Evolutionary conservation across 73 alveolate species (phyloP).

Genomic region (Blepharisma japonicum): DNA sequence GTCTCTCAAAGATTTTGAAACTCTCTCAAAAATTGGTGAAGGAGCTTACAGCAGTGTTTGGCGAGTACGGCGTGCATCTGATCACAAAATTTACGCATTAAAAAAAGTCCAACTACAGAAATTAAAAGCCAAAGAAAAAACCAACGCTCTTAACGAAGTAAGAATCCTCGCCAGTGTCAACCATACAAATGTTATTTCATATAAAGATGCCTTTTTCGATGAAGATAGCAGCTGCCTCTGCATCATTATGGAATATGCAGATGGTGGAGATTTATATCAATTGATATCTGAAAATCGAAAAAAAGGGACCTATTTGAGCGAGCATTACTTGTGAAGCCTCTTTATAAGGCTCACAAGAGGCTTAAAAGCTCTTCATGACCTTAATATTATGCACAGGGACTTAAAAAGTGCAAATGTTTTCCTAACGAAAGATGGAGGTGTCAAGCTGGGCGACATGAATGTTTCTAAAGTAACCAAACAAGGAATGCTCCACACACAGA

Average conservation of each 20-base stretch:
- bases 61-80: conserved; percentile 67
- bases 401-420: conserved; percentile 76
- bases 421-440: conserved; percentile 65
- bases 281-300: conserved; percentile 47
- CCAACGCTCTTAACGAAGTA: conserved; percentile 79
- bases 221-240: conserved; percentile 42
- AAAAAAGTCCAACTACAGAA: conserved; percentile 76
- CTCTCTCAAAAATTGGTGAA: conserved; percentile 59
- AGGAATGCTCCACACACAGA: conserved; percentile 66
- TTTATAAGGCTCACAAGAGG: conserved; percentile 48
- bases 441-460: conserved; percentile 80
- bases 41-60: conserved; percentile 78
- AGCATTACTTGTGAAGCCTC: conserved; percentile 50
- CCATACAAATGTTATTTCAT: conserved; percentile 65
- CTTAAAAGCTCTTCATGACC: conserved; percentile 49
- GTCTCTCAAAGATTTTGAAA: conserved; percentile 21
- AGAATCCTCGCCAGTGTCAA: conserved; percentile 77
- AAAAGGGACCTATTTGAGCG: conserved; percentile 38
- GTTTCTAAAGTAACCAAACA: conserved; percentile 80
- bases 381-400: conserved; percentile 71
- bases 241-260: conserved; percentile 64
- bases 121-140: conserved; percentile 74
- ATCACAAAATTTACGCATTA: conserved; percentile 74
- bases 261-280: conserved; percentile 57
- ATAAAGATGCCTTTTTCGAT: conserved; percentile 85